A percentile compares a stretch with the other conserved stretches of the same genome.
Evolutionary conservation across 1,139 yeast species (phyloP).

Genomic region (Magnusiomyces paraingens): DNA sequence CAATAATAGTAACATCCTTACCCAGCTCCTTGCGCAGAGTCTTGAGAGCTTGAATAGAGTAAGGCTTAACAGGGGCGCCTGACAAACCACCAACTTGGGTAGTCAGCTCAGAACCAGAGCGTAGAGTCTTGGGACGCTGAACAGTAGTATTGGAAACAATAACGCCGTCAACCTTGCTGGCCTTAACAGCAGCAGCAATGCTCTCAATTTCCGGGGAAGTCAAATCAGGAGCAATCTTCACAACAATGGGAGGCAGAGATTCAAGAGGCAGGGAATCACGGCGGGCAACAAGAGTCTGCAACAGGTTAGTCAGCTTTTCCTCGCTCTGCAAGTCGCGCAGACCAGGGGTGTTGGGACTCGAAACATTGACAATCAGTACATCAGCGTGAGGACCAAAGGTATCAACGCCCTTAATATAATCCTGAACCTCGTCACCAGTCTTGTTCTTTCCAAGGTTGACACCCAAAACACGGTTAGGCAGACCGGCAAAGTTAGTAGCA

Average conservation of each 20-base stretch:
- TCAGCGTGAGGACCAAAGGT: slow-evolving; percentile 81
- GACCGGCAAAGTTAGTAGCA: slow-evolving; percentile 47
- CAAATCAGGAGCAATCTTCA: slow-evolving; percentile 91
- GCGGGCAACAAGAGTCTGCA: slow-evolving; percentile 43
- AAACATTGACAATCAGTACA: slow-evolving; percentile 83
- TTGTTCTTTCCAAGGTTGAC: slow-evolving; percentile 90
- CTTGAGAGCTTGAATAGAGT: slow-evolving; percentile 62
- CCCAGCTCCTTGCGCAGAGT: slow-evolving; percentile 70
- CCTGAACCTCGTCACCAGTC: slow-evolving; percentile 80
- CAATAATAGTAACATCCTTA: slow-evolving; percentile 67
- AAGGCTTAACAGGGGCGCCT: slow-evolving; percentile 85
- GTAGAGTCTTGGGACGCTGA: slow-evolving; percentile 53
- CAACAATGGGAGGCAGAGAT: slow-evolving; percentile 56
- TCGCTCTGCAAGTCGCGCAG: slow-evolving; percentile 80
- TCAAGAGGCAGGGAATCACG: slow-evolving; percentile 29
- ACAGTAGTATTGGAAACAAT: slow-evolving; percentile 89
- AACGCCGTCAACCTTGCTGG: slow-evolving; percentile 80
- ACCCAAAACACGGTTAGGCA: slow-evolving; percentile 62
- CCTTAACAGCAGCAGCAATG: slow-evolving; percentile 74
- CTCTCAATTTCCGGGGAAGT: slow-evolving; percentile 73
- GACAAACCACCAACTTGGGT: slow-evolving; percentile 81
- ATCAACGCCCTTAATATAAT: slow-evolving; percentile 78
- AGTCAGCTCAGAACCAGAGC: slow-evolving; percentile 47
- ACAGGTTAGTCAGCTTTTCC: slow-evolving; percentile 57
- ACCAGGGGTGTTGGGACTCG: slow-evolving; percentile 96